Percentiles rank a stretch among this genome's conserved stretches.
These are phyloP conservation scores for Citrus unshiu DNA, from an alignment of 345 rosid species.

Conservation along the genomic window DNA sequence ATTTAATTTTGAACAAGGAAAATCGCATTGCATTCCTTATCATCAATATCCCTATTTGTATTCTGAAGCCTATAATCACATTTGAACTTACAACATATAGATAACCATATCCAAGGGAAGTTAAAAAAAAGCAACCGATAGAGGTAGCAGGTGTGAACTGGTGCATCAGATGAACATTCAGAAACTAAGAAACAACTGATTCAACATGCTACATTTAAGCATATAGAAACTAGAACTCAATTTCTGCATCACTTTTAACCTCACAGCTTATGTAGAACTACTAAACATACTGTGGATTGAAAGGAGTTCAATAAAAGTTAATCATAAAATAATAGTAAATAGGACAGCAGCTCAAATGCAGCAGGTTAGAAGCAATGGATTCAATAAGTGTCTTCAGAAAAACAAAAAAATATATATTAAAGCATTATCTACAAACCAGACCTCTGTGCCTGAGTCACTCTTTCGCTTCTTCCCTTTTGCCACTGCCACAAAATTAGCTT, in stretches of 20 bases:
- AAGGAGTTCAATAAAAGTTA: background rate
- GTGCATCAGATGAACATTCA: background rate
- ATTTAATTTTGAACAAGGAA: background rate
- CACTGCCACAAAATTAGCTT: conserved; percentile 42
- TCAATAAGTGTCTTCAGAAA: background rate
- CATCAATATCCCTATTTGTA: background rate
- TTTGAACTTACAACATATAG: background rate
- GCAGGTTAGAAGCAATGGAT: conserved; percentile 5
- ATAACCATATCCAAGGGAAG: background rate
- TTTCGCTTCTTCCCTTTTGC: conserved; percentile 86
- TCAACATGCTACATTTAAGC: background rate
- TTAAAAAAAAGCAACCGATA: background rate
- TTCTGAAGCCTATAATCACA: conserved; percentile 4
- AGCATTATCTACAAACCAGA: conserved; percentile 31
- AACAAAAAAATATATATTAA: background rate
- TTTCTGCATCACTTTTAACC: background rate
- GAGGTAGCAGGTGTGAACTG: background rate
- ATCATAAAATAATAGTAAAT: background rate
- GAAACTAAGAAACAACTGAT: background rate
- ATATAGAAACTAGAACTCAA: background rate
- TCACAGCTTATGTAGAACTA: background rate
- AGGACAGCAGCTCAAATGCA: background rate
- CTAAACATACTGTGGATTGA: background rate
- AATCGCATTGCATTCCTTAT: background rate
- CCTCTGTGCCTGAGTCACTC: conserved; percentile 78